These are phyloP conservation scores for Malus orientalis DNA, from an alignment of 306 rosid species.

Conservation along the genomic window DNA sequence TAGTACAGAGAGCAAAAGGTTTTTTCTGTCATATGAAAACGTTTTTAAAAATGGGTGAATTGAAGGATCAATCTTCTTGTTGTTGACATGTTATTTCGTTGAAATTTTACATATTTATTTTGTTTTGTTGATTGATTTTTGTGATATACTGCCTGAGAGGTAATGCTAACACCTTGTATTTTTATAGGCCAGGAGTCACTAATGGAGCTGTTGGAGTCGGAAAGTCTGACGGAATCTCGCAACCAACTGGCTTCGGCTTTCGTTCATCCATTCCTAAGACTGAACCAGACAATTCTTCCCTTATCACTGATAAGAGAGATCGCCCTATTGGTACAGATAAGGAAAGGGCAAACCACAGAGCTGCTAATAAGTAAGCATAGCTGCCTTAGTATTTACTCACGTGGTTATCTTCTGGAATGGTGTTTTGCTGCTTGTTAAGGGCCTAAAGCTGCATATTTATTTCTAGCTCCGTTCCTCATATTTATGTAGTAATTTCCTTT, in stretches of 20 bases:
- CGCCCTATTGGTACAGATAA: conserved; percentile 73
- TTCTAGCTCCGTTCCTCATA: conserved; percentile 8
- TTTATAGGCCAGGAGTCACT: conserved; percentile 62
- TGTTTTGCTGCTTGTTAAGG: neutral
- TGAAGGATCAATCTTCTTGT: neutral
- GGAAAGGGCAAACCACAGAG: conserved; percentile 73
- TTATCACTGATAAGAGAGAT: conserved; percentile 66
- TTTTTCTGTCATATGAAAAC: neutral
- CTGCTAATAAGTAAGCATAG: conserved; percentile 68
- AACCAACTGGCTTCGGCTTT: conserved; percentile 65
- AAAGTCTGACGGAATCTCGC: conserved; percentile 70
- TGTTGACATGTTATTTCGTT: neutral
- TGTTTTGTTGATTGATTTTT: neutral
- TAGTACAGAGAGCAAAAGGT: neutral
- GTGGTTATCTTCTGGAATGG: conserved; percentile 8
- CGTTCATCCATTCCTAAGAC: conserved; percentile 75
- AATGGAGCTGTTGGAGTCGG: conserved; percentile 72
- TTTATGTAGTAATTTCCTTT: neutral
- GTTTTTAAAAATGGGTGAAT: neutral
- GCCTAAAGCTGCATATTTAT: neutral
- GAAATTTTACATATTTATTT: neutral
- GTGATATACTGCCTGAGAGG: conserved; percentile 10
- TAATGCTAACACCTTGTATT: conserved; percentile 16
- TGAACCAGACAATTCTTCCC: conserved; percentile 64
- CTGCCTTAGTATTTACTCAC: conserved; percentile 6